Base-by-base conservation (phyloP, 371 early-diverging fungal genomes). In the Mortierella sp. region DNA sequence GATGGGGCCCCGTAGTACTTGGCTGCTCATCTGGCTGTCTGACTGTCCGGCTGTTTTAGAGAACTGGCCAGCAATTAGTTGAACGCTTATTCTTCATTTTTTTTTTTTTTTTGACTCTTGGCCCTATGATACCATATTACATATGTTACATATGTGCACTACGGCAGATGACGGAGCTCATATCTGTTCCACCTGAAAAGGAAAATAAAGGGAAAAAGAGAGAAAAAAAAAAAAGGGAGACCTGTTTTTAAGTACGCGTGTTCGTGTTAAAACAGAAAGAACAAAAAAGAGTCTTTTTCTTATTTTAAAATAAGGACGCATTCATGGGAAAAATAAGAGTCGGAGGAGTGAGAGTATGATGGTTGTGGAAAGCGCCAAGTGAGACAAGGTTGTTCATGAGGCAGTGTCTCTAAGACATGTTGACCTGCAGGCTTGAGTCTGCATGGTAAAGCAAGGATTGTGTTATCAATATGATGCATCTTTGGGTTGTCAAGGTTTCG, bases 401-500 rank as follows among this genome's bases (percentile, higher is more conserved):
- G 67, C 67, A 66, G 67, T 66, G 67, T 59, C 58, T 57, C 45
- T 45, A 58, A 66, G 67, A 66, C 67, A 58, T 49, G 55, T 55
- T 55, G 55, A 55, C 55, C 55, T 55, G 55, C 55, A 55, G 28
- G 24, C 40, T 18, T 18, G 47, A 16, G 45, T 45, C 40, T 37
- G 39, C 37, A 35, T 66, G 66, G 37, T 39, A 32, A 16, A 35
- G 35, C 6, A 5, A 35, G 35, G 35, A 8, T 28, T 28, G 24
- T 55, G 55, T 3, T 26, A 28, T 11, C 8, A n/a, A 49, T 20
- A 49, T 49, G 49, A 49, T 49, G 49, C n/a, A 35, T 54, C 22
- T 55, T 39, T 37, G 55, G 47, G 16, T 45, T 12, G 12, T 45
- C 16, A 45, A 52, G 54, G 55, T 55, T 55, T 55, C 55, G 55